Base-by-base conservation (phyloP, 495 filamentous ascomycete species). In the Sabuloglossum arenarium region DNA sequence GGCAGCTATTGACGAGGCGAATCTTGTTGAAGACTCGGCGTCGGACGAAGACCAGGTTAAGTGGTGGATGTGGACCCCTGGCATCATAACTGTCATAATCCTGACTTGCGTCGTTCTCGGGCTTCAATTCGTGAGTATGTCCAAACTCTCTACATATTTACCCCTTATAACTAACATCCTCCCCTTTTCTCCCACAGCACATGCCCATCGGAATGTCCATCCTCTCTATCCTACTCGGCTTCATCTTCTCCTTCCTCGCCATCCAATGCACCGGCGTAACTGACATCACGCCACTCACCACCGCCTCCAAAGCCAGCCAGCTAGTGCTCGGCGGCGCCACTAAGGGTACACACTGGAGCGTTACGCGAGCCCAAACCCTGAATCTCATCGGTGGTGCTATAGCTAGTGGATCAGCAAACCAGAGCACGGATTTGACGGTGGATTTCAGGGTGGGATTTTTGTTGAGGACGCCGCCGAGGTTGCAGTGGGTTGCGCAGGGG, bases 211-310 rank as follows among this genome's bases (percentile, higher is more conserved):
- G 79, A 37, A 66, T 79, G 56, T 78, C 76, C 14, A 68, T 85
- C 52, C 68, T 85, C 30, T 75, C 79, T 27, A 69, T 76, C 59
- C 34, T 84, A 29, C 67, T 85, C 28, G 77, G 78, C 49, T 80
- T 84, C 71, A 64, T 84, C 63, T 84, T 84, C 65, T 76, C 79
- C 14, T 84, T 84, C 69, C 67, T 84, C 46, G 77, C 76, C 56
- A 79, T 82, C 60, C 78, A 84, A 64, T 76, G 77, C 62, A 75
- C 75, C 16, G 73, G 71, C 55, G 79, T 75, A 30, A 81, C 80
- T 9, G 79, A 82, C 58, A 72, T 75, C 58, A 80, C 77, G 0
- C 81, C 81, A 5, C 67, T 84, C 24, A 83, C 81, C 2, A 75
- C 79, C 23, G 74, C 77, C 12, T 72, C 78, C 56, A 84, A 84